Conservation (phyloP, 345 rosid species). For the Gossypium anomalum region DNA sequence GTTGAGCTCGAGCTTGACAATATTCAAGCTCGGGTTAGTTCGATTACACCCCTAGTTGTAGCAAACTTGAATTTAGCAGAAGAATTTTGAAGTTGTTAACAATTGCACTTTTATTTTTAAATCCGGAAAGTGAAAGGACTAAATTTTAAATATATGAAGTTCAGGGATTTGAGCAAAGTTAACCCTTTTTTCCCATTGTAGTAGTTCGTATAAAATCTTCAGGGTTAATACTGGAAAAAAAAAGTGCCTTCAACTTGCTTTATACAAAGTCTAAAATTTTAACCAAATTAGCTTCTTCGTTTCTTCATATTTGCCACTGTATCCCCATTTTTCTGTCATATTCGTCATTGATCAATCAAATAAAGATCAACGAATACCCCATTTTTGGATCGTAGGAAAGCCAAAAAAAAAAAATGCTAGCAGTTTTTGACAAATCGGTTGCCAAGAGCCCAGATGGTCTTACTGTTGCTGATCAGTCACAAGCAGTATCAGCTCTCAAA, state of each 20-base stretch:
- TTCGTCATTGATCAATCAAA: not conserved
- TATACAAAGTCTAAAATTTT: not conserved
- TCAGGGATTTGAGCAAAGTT: no score
- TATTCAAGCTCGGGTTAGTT: no score
- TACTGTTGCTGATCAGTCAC: conserved; percentile 22
- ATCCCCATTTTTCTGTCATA: not conserved
- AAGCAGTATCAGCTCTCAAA: conserved; percentile 50
- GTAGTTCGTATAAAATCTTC: not conserved
- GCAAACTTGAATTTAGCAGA: no score
- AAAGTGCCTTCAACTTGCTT: not conserved
- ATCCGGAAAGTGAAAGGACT: no score
- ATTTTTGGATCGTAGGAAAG: conserved; percentile 1
- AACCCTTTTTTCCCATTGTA: not conserved
- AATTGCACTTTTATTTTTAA: no score
- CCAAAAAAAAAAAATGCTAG: conserved; percentile 51
- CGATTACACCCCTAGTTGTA: no score
- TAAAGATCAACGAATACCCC: not conserved
- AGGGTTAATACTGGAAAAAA: not conserved
- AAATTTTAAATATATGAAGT: no score
- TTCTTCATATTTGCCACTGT: no score
- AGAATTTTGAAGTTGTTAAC: no score
- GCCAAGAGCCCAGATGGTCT: conserved; percentile 80
- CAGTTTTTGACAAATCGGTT: conserved; percentile 80
- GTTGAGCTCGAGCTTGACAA: no score
- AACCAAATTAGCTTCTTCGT: no score